Evolutionary conservation across 768 basidiomycete species (phyloP), one percentile per base, ranked within the genome.

Genomic region (Suillus fuscotomentosus): DNA sequence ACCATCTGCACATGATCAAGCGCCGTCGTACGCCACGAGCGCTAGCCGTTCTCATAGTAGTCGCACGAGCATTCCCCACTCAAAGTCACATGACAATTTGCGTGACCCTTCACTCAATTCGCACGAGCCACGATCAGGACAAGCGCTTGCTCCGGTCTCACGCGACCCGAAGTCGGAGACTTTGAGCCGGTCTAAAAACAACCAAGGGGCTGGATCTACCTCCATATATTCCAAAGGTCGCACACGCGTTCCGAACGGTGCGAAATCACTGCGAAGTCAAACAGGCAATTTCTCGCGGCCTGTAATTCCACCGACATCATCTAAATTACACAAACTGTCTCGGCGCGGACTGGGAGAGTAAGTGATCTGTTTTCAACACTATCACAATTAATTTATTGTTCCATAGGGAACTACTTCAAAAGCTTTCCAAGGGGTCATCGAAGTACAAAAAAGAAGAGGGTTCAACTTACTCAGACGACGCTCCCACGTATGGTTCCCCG

Each of bases 401-500:
- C 41, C 24, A n/a, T n/a, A 76, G 75, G 31, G 75, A 70, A n/a
- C 72, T 77, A 39, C 47, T 76, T 11, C 73, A 70, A 15, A 76
- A 63, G 38, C 45, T 76, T 51, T 70, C 75, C 13, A 73, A 61
- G 47, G 74, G 63, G 14, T 42, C 65, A 2, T 55, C 64, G 0
- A 65, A 45, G 55, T 64, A 34, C 2, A 51, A 54, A 54, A 67
- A 61, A 34, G 69, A 60, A 24, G 38, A 31, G 24, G 31, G 65
- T 47, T 59, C 61, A 0, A 59, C 67, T 55, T 50, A 64, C 22
- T 67, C 69, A 45, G 55, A 68, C 53, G 66, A 73, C 36, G 61
- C 67, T 48, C 66, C 55, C 11, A 57, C 69, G 2, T 81, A 76
- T 61, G 74, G 72, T 7, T 77, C 81, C 41, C 81, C 82, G 14